Percentiles rank a stretch among this genome's conserved stretches.
phyloP scores from a whole-genome alignment of 352 stramenopile species.

The Phytopythium helicoides region DNA sequence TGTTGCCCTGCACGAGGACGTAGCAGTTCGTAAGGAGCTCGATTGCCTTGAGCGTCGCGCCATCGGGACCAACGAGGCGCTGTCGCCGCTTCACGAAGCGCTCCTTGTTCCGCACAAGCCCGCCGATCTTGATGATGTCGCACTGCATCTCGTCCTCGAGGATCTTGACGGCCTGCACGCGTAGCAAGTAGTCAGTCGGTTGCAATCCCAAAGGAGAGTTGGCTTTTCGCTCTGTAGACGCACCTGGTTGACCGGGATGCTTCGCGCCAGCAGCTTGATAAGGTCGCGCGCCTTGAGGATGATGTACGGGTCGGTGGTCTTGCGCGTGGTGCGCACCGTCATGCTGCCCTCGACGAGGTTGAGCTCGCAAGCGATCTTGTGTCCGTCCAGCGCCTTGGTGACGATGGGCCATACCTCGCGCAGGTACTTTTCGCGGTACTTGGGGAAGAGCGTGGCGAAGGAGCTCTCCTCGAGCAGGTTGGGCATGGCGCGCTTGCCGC shows the following conservation, averaged over 20 bases:
- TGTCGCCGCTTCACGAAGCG: slow-evolving; percentile 99
- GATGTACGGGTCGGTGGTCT: slow-evolving; percentile 97
- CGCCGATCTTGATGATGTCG: slow-evolving; percentile 99
- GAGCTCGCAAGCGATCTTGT: slow-evolving; percentile 97
- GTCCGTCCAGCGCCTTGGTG: slow-evolving; percentile 94
- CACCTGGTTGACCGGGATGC: slow-evolving; percentile 95
- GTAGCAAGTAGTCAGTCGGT: not conserved
- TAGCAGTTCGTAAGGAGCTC: slow-evolving; percentile 99
- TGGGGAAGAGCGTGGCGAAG: slow-evolving; percentile 99
- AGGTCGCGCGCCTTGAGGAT: slow-evolving; percentile 98
- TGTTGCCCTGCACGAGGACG: slow-evolving; percentile 99
- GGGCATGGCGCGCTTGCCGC: slow-evolving; percentile 60
- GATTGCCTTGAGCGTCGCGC: slow-evolving; percentile 96
- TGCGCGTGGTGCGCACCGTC: slow-evolving; percentile 93
- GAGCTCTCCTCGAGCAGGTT: slow-evolving; percentile 97
- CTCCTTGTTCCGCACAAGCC: slow-evolving; percentile 99
- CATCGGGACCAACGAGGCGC: slow-evolving; percentile 96
- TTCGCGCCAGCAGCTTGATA: slow-evolving; percentile 98
- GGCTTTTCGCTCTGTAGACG: too few species aligned
- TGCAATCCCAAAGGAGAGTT: too few species aligned
- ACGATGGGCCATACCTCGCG: slow-evolving; percentile 98
- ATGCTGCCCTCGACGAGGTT: slow-evolving; percentile 97
- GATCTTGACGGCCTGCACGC: slow-evolving; percentile 92
- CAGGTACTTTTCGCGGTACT: slow-evolving; percentile 99
- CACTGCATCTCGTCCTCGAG: slow-evolving; percentile 98